Percentiles rank a stretch among this genome's conserved stretches.
Conservation (phyloP, 495 filamentous ascomycete genomes). For the Lepraria neglecta region DNA sequence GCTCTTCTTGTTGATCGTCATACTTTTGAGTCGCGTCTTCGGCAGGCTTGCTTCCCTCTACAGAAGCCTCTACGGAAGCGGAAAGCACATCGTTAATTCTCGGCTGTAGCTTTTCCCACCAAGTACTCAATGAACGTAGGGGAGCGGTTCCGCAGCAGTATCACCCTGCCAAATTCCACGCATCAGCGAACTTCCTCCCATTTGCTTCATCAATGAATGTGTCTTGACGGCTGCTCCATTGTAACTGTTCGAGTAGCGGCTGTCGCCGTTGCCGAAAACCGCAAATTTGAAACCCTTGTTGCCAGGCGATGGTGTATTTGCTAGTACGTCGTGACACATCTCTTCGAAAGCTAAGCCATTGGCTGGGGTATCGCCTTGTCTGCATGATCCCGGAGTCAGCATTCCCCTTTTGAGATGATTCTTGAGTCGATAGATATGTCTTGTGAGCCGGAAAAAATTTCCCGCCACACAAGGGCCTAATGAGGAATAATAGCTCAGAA, state of each 20-base stretch:
- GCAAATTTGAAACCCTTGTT: conserved; percentile 16
- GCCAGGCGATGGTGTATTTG: not conserved
- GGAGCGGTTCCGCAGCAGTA: conserved; percentile 20
- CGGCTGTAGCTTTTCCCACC: conserved; percentile 24
- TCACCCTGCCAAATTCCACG: conserved; percentile 23
- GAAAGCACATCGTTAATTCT: not conserved
- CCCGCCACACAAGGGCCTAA: too few species aligned
- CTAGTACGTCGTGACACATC: conserved; percentile 1
- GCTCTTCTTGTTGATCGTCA: conserved; percentile 11
- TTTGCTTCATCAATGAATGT: conserved; percentile 10
- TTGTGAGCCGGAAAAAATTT: too few species aligned
- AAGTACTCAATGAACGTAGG: conserved; percentile 20
- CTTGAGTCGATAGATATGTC: too few species aligned
- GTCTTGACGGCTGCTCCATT: conserved; percentile 26
- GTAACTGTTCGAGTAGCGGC: conserved; percentile 28
- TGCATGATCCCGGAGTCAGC: too few species aligned
- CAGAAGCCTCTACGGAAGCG: not conserved
- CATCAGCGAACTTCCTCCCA: conserved; percentile 21
- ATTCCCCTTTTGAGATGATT: too few species aligned
- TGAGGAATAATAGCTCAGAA: too few species aligned
- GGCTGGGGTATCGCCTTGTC: conserved; percentile 23
- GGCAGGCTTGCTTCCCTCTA: not conserved
- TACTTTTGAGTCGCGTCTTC: conserved; percentile 9
- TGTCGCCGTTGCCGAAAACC: conserved; percentile 31
- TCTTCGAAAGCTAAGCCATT: conserved; percentile 23